Evolutionary conservation across 169 alveolate genomes (phyloP), one percentile per base, ranked within the genome.

Genomic region (Plasmodium sp.): DNA sequence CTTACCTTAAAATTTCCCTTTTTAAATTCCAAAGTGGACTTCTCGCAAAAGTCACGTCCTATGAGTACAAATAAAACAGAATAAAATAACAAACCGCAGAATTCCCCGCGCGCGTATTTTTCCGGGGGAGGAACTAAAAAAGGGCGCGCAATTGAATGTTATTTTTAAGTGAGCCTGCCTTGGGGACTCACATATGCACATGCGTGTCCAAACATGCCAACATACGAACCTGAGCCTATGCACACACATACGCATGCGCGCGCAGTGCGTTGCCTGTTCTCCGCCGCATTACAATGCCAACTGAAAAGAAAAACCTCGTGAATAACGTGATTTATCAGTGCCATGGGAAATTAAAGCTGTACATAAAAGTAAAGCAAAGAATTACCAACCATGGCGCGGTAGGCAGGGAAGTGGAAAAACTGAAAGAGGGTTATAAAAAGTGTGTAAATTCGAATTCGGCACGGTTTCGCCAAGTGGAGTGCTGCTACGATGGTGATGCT

Each of bases 281-380:
- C 2, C 31, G 5, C 31, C n/a, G 80, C 18, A 51, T 51, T 86
- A 86, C 74, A 86, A 86, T 86, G 93, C 54, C 67, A 86, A 86
- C 27, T 86, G 88, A 86, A 54, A 86, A 75, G 36, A 58, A 43
- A 88, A 81, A 79, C 33, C 71, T 51, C 33, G 54, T 90, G 73
- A 80, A 54, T 39, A 80, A 81, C 73, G 83, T 79, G 71, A 73
- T 90, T 14, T 90, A 80, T 51, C 80, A 90, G 73, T 80, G 39
- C 36, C 82, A 90, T 80, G 84, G 83, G 18, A 90, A 90, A 90
- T 62, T 90, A 90, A 80, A 51, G 74, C 54, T 90, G 73, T 90
- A 80, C 75, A 90, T 90, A 79, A 90, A 18, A 90, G 27, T 80
- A 73, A 90, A 90, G 41, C 82, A 81, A 62, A 41, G 39, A 22